Evolutionary conservation across 2,329 filamentous ascomycete genomes (phyloP).

Genomic region (Verticillium isaacii): DNA sequence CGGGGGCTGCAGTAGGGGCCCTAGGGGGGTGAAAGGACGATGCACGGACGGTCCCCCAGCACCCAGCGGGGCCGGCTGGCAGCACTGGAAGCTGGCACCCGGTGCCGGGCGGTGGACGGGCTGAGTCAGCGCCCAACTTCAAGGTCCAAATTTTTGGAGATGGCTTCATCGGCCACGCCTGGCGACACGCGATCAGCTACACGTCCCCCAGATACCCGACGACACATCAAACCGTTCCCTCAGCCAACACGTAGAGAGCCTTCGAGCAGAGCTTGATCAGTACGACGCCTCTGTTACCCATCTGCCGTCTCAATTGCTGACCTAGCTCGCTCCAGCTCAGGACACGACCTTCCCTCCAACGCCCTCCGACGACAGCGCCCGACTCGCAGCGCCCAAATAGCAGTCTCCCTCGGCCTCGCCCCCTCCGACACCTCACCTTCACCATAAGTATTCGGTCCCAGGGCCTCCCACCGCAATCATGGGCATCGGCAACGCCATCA

Average conservation of each 20-base stretch:
- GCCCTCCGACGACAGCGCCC: not conserved
- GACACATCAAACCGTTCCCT: not conserved
- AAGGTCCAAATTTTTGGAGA: not conserved
- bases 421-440: not conserved
- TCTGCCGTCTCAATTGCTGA: not conserved
- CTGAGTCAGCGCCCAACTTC: not conserved
- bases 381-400: not conserved
- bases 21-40: not conserved
- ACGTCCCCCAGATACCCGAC: not conserved
- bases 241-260: not conserved
- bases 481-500: constrained; percentile 62
- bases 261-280: not conserved
- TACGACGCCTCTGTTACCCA: not conserved
- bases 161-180: not conserved
- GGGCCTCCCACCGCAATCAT: constrained; percentile 2
- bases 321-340: not conserved
- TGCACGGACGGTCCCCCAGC: not conserved
- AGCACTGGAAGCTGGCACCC: too few relatives aligned
- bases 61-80: too few relatives aligned
- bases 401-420: not conserved
- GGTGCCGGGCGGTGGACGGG: too few relatives aligned
- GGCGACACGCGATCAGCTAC: not conserved
- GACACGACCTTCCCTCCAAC: not conserved
- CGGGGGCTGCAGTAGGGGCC: not conserved
- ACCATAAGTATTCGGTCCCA: not conserved